Conservation (phyloP, 371 early-diverging fungal genomes). For the Circinella umbellata region DNA sequence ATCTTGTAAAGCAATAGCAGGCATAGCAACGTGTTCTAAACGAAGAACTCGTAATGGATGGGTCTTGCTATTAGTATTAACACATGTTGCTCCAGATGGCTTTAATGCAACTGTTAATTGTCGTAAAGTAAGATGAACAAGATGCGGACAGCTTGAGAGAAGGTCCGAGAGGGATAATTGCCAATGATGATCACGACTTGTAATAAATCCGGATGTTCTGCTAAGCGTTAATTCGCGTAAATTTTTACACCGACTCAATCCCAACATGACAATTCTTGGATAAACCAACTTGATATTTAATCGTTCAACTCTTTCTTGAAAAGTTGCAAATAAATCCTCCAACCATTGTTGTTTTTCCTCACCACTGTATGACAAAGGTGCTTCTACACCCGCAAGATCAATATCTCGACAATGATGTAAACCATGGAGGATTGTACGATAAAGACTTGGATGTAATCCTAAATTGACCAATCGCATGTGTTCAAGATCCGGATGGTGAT, state of each 20-base stretch:
- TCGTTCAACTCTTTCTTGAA: background rate
- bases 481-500: background rate
- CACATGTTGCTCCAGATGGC: background rate
- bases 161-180: background rate
- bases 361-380: background rate
- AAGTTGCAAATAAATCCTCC: slow-evolving; percentile 1
- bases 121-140: background rate
- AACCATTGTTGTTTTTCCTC: slow-evolving; percentile 6
- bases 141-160: background rate
- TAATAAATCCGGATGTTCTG: background rate
- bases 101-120: background rate
- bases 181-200: slow-evolving; percentile 4
- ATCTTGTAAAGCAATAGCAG: background rate
- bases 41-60: background rate
- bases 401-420: background rate
- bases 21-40: background rate
- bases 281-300: slow-evolving; percentile 33
- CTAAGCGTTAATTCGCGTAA: background rate
- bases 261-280: slow-evolving; percentile 53
- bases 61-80: background rate
- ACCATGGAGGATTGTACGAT: background rate
- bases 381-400: slow-evolving; percentile 4
- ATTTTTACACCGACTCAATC: background rate
- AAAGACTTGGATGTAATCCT: background rate
- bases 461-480: background rate